Evolutionary conservation across 2,329 filamentous ascomycete genomes (phyloP), one percentile per base, ranked within the genome.

Genomic region (Blastomyces parvus): DNA sequence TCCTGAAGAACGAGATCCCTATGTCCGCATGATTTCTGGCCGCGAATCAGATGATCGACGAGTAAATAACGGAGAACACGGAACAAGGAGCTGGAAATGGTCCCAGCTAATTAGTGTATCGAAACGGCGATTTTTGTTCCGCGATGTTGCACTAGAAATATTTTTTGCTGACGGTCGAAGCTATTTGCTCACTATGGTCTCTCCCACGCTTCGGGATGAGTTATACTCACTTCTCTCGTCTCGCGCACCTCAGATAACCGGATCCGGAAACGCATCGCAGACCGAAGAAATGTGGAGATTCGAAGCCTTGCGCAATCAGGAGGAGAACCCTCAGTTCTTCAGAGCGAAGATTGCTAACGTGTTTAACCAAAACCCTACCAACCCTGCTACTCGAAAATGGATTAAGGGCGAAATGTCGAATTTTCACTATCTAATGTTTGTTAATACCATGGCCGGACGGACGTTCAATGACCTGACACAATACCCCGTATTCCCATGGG

Each of bases 391-490:
- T 70, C 88, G 88, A 67, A 88, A 87, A 73, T 99, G 94, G 94
- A 84, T 94, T 64, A 88, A 87, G 72, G 94, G 95, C 14, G 94
- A 99, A 71, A 91, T 97, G 59, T 97, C 93, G 17, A 99, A 99
- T 74, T 99, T 99, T 70, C 91, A 97, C 75, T 99, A 99, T 72
- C 83, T 99, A 44, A 99, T 99, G 93, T 86, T 97, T 65, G 87
- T 99, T 71, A 99, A 99, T 72, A 97, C 94, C 0, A 90, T 99
- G 84, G 95, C 95, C 36, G 94, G 94, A 2, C 83, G 94, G 61
- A 97, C 94, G 0, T 99, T 99, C 79, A 99, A 99, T 72, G 94
- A 99, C 72, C 81, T 99, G 22, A 99, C 94, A 0, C 95, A 99
- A 71, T 99, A 99, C 70, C 94, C 94, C 0, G 92, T 99, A 22